Evolutionary conservation across 257 asterid species (phyloP), one percentile per base, ranked within the genome.

Genomic region (Knoxia roxburghii): DNA sequence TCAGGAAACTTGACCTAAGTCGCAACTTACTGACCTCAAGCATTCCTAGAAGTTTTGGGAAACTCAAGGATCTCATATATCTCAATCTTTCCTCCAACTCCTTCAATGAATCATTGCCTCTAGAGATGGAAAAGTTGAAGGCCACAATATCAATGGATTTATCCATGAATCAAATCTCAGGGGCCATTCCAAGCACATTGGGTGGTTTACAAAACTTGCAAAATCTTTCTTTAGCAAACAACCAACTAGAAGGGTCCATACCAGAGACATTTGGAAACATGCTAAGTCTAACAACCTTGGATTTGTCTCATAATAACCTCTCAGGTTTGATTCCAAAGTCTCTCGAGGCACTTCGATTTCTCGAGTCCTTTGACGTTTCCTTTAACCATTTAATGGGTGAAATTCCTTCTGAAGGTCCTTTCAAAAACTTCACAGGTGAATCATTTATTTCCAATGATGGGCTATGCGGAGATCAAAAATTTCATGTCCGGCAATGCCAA

Each of bases 371-470:
- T 57, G 63, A 57, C 6, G 23, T 57, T 30, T 57, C 63, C 1
- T 30, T 13, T 3, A 57, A 57, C 24, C 43, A 32, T 17, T 30
- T 57, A 17, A 32, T 6, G 20, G 63, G 63, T 57, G 63, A 57
- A 57, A 30, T 57, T 57, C 63, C 63, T 29, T 57, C 24, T 11
- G 43, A 43, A 0, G 63, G 63, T 15, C 43, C 43, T 18, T 30
- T 57, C 13, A 57, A 5, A 6, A 57, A 57, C 63, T 57, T 57
- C 63, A 35, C 21, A 5, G 18, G 33, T 30, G 43, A 32, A 57
- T 73, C 67, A 14, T 59, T 73, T 18, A 10, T 18, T 3, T 66
- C 24, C 35, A 66, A 73, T 51, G 68, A 58, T 29, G 77, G 72
- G 20, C 21, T 73, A 27, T 73, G 77, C 40, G 72, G 77, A 35